Conservation (phyloP, 169 alveolate species). For the Plasmodium coatneyi region DNA sequence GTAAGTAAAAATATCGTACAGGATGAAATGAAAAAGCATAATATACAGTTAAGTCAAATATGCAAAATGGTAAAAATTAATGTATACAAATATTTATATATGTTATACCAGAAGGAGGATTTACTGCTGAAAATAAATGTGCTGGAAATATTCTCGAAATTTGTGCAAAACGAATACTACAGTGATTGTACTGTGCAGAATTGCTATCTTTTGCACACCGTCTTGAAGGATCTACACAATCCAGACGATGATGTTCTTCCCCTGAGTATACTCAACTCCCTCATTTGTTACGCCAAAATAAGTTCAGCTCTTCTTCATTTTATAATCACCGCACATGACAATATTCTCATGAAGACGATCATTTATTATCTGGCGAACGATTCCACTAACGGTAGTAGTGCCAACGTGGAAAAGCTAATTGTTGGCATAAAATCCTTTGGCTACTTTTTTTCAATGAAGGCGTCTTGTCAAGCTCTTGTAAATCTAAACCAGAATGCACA, state of each 20-base stretch:
- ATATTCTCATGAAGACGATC: slow-evolving; percentile 36
- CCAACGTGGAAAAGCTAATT: slow-evolving; percentile 41
- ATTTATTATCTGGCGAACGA: neutral
- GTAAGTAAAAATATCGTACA: neutral
- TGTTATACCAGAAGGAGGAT: slow-evolving; percentile 59
- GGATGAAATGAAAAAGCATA: slow-evolving; percentile 34
- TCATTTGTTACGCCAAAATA: slow-evolving; percentile 30
- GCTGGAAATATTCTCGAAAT: slow-evolving; percentile 57
- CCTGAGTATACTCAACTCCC: slow-evolving; percentile 52
- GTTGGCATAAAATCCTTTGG: slow-evolving; percentile 71
- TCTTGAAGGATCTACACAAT: slow-evolving; percentile 22
- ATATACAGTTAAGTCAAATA: slow-evolving; percentile 8
- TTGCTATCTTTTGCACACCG: slow-evolving; percentile 11
- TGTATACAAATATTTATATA: slow-evolving; percentile 54
- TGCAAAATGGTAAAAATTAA: slow-evolving; percentile 39
- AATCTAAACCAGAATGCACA: slow-evolving; percentile 5
- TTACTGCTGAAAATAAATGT: slow-evolving; percentile 72
- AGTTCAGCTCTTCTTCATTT: slow-evolving; percentile 7
- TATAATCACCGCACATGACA: slow-evolving; percentile 28
- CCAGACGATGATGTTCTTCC: slow-evolving; percentile 30
- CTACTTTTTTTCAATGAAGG: slow-evolving; percentile 42
- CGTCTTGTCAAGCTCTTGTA: slow-evolving; percentile 8
- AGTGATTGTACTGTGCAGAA: slow-evolving; percentile 3
- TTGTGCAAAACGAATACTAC: slow-evolving; percentile 18
- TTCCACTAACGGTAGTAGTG: neutral